Base-by-base conservation (phyloP, 1,284 basidiomycete species). In the Sanghuangporus sanghuang region DNA sequence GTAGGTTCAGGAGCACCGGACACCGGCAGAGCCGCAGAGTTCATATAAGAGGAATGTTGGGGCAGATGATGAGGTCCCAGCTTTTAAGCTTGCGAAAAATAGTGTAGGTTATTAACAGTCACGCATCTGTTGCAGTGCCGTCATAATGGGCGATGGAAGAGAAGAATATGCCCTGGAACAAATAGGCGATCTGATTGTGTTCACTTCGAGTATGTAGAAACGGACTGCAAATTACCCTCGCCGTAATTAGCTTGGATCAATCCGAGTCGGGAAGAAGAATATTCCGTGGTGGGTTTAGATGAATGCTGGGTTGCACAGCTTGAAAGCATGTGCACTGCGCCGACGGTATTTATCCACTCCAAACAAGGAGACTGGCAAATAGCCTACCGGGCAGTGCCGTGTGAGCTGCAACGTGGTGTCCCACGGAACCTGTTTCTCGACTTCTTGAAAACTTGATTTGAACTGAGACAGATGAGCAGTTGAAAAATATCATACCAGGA, bases 221-320 rank as follows among this genome's bases (percentile, higher is more conserved):
- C 11, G 59, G 35, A 61, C n/a, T 54, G 23, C 48, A 40, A 39
- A 49, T 40, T 54, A 18, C 54, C 14, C 21, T 58, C 49, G 50
- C 44, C 35, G 35, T 40, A 36, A 8, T 38, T 40, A 48, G 27
- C 21, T 36, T 55, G 48, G 49, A 55, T 18, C 21, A 27, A 58
- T 52, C 32, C 48, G 16, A 39, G 39, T 49, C 63, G 63, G 63
- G 53, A 64, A 60, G 23, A 64, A 64, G 59, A 40, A 55, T 60
- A 38, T 35, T 49, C 62, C 62, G 62, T 16, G 53, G 6, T 38
- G 23, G 14, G 27, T 36, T 35, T 53, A 40, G 49, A 35, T 61
- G 50, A 36, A n/a, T 7, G 23, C 57, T 44, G 12, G 32, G 59
- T 8, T 27, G 50, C 49, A 61, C 49, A 61, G 52, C 38, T 61